Evolutionary conservation across 768 basidiomycete genomes (phyloP), one percentile per base, ranked within the genome.

Genomic region (Russula brevipes): DNA sequence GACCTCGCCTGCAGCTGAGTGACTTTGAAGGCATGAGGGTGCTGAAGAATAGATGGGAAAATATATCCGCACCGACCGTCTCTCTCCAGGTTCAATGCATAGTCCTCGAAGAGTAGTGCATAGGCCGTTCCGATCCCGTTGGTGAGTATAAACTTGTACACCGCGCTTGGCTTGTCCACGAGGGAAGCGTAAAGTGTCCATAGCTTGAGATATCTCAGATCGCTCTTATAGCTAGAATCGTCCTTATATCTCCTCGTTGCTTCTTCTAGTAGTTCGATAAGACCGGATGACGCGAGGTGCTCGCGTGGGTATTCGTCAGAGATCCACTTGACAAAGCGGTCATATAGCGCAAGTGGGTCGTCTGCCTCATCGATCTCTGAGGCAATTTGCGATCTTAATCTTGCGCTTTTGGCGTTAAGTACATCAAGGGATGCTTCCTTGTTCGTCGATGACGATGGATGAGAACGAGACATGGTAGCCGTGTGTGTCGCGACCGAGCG

Each of bases 301-400:
- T 89, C 86, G 52, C 83, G 79, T 50, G 81, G 79, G 68, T 95
- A 94, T 69, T 84, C 85, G 67, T 92, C 86, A 62, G 87, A 77
- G 39, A 88, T 94, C 91, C 94, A 98, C 65, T 90, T 84, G 56
- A 98, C 85, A 74, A 94, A 97, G 71, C 86, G 80, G 72, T 90
- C 82, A 67, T 94, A 96, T 1, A 87, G 81, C 2, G 89, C 87
- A 31, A 98, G 81, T 4, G 94, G 89, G 71, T 98, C 97, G 65
- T 89, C 88, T 61, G 91, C 91, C 65, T 89, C 71, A 62, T 77
- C 72, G 51, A 76, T 75, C 46, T 71, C 73, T n/a, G 73, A 69
- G 17, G 79, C 71, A n/a, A 76, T 74, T 60, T 73, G 70, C 31
- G 44, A 54, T 50, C 67, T 50, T 46, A 50, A 31, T 12, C 36